A percentile compares a stretch with the other conserved stretches of the same genome.
These are phyloP conservation scores for Monilinia laxa DNA, from an alignment of 2,329 filamentous ascomycete genomes.

Conservation along the genomic window DNA sequence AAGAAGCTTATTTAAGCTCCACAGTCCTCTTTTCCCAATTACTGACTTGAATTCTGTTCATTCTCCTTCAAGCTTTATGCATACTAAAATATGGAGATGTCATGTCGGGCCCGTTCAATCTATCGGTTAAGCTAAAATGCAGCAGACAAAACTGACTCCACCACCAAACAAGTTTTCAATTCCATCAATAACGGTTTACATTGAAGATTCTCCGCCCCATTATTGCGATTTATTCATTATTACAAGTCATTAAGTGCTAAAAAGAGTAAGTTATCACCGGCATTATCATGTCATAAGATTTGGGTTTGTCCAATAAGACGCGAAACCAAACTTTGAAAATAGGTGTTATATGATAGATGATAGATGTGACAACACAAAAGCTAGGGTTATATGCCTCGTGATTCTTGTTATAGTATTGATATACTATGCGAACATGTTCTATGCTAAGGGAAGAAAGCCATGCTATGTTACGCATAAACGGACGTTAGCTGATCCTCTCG, in stretches of 20 bases:
- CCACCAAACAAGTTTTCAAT: not conserved
- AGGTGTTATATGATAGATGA: not conserved
- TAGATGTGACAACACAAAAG: not conserved
- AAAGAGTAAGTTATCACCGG: not conserved
- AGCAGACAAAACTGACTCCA: not conserved
- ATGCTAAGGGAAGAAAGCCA: not conserved
- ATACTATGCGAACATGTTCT: not conserved
- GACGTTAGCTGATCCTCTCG: not conserved
- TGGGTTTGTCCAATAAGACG: not conserved
- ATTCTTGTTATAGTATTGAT: not conserved
- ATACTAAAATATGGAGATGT: not conserved
- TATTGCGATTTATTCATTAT: not conserved
- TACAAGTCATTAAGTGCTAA: not conserved
- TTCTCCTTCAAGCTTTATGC: not conserved
- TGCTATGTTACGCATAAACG: not conserved
- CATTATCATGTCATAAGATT: not conserved
- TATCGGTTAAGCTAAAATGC: not conserved
- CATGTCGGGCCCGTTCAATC: not conserved
- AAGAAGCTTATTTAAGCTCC: not conserved
- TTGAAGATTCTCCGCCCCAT: constrained; percentile 1
- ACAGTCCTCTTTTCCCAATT: not conserved
- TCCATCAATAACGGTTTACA: not conserved
- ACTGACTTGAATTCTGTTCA: not conserved
- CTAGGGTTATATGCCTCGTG: constrained; percentile 2
- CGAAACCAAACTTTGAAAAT: constrained; percentile 2